Percentiles rank a stretch among this genome's conserved stretches.
Evolutionary conservation across 441 rosid genomes (phyloP).

Genomic region (Syzygium malaccense): DNA sequence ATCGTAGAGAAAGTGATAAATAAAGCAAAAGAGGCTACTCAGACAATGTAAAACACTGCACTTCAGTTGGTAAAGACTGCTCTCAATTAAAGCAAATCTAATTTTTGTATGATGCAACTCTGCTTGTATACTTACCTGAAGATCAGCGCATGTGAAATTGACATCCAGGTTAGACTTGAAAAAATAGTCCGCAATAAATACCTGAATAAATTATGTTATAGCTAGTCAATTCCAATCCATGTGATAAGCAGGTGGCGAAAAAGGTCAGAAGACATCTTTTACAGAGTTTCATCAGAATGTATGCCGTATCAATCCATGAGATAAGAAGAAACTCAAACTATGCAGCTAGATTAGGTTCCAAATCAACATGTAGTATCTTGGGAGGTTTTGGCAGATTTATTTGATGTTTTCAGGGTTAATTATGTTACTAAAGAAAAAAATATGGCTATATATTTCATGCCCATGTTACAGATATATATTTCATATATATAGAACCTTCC

Average conservation of each 20-base stretch:
- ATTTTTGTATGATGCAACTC: not conserved
- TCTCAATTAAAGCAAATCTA: not conserved
- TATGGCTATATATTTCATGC: not conserved
- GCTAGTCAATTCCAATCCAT: not conserved
- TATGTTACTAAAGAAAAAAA: not conserved
- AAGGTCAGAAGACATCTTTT: not conserved
- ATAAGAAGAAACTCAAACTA: not conserved
- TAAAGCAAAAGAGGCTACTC: not conserved
- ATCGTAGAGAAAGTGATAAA: not conserved
- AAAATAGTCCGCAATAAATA: constrained; percentile 84
- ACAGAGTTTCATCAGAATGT: not conserved
- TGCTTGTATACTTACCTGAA: constrained; percentile 45
- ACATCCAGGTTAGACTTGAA: constrained; percentile 70
- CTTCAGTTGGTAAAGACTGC: not conserved
- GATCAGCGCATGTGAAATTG: constrained; percentile 60
- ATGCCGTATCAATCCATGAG: not conserved
- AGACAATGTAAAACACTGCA: not conserved
- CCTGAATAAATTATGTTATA: constrained; percentile 36
- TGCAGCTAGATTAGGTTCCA: not conserved
- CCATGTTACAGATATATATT: not conserved
- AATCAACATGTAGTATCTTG: not conserved
- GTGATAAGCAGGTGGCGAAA: not conserved
- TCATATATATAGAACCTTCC: not conserved
- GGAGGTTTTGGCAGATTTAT: not conserved
- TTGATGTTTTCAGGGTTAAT: not conserved